phyloP scores from a whole-genome alignment of 768 basidiomycete species.

The Russula lepida region DNA sequence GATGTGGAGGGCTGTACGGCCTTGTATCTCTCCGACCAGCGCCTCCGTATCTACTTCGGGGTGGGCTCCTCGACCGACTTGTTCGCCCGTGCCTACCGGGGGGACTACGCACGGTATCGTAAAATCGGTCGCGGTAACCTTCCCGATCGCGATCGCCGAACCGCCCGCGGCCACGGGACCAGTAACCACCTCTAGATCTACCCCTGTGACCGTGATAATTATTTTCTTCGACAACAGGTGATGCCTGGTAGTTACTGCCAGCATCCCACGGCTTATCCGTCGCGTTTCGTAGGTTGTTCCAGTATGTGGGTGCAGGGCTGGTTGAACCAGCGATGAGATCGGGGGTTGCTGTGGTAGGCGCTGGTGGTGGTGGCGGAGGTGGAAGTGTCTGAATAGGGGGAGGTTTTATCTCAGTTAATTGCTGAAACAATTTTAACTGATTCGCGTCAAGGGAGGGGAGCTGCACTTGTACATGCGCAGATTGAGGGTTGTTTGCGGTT shows the following conservation, averaged over 20 bases:
- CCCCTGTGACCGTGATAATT: slow-evolving; percentile 48
- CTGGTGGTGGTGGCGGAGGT: neutral
- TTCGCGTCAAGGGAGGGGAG: slow-evolving; percentile 37
- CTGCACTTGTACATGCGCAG: slow-evolving; percentile 28
- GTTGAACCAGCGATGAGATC: slow-evolving; percentile 9
- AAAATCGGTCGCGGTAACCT: slow-evolving; percentile 38
- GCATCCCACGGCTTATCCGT: slow-evolving; percentile 42
- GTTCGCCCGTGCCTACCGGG: slow-evolving; percentile 36
- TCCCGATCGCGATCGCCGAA: slow-evolving; percentile 44
- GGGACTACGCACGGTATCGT: slow-evolving; percentile 34
- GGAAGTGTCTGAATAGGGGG: slow-evolving; percentile 21
- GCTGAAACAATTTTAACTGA: slow-evolving; percentile 68
- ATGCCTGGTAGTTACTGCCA: slow-evolving; percentile 47
- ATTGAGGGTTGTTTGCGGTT: slow-evolving; percentile 42
- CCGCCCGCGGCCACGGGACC: slow-evolving; percentile 54
- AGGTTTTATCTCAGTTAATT: slow-evolving; percentile 38
- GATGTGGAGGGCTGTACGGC: slow-evolving; percentile 50
- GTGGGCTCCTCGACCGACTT: slow-evolving; percentile 72
- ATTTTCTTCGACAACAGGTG: slow-evolving; percentile 39
- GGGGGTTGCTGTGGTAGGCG: slow-evolving; percentile 1
- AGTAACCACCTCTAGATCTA: slow-evolving; percentile 44
- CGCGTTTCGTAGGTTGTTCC: slow-evolving; percentile 13
- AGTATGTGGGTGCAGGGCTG: neutral
- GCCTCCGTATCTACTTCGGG: slow-evolving; percentile 41
- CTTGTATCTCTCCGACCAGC: slow-evolving; percentile 38